phyloP scores from a whole-genome alignment of 2,329 filamentous ascomycete species.

The Penicillium freii region DNA sequence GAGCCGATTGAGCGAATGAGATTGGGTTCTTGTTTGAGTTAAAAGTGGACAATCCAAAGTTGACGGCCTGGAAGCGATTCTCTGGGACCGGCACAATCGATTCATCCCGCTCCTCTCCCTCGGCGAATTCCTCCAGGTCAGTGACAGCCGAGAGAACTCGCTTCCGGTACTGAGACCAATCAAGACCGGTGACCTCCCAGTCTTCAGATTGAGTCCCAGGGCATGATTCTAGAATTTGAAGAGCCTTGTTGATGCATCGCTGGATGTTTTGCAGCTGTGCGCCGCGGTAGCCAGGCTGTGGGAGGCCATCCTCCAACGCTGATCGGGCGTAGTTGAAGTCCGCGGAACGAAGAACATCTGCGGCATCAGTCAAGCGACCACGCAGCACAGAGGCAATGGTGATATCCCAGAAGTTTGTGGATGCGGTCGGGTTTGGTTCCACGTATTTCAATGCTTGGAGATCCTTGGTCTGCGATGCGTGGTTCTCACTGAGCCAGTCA shows the following conservation, averaged over 20 bases:
- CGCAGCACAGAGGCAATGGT: conserved; percentile 73
- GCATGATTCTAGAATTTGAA: conserved; percentile 68
- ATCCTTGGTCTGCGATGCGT: conserved; percentile 69
- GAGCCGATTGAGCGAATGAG: conserved; percentile 65
- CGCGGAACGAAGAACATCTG: conserved; percentile 68
- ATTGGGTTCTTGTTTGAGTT: conserved; percentile 49
- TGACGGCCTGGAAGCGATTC: conserved; percentile 47
- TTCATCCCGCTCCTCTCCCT: conserved; percentile 61
- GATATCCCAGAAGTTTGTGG: conserved; percentile 79
- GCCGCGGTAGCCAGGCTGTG: conserved; percentile 68
- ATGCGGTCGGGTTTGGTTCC: conserved; percentile 71
- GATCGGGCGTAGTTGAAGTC: conserved; percentile 75
- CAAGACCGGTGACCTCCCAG: conserved; percentile 78
- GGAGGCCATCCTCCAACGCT: conserved; percentile 60
- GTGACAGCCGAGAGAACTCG: conserved; percentile 67
- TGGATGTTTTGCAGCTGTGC: conserved; percentile 75
- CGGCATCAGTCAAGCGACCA: conserved; percentile 67
- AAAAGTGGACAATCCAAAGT: conserved; percentile 45
- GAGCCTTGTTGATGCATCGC: conserved; percentile 66
- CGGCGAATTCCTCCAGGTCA: conserved; percentile 73
- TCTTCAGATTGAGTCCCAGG: conserved; percentile 63
- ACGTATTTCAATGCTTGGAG: conserved; percentile 62
- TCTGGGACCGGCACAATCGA: conserved; percentile 40
- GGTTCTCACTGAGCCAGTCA: conserved; percentile 75
- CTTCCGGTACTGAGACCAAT: conserved; percentile 82